Percentiles rank a stretch among this genome's conserved stretches.
Evolutionary conservation across 2,329 filamentous ascomycete genomes (phyloP).

Genomic region (Ceratocystis diversiconidia): DNA sequence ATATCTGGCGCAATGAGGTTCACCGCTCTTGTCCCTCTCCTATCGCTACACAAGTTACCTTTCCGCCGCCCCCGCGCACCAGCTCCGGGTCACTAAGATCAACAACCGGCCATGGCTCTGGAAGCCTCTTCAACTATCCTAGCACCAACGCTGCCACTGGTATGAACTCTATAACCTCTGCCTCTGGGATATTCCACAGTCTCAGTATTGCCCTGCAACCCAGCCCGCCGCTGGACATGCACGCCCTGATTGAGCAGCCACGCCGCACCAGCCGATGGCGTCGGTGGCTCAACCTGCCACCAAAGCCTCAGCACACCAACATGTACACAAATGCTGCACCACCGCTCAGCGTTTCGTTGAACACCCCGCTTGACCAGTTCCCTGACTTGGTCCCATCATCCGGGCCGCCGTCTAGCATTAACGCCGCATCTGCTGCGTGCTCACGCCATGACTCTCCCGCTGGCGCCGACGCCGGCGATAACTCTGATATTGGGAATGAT

Average conservation of each 20-base stretch:
- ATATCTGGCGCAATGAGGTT: conserved; percentile 39
- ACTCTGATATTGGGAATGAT: conserved; percentile 10
- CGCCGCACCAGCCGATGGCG: conserved; percentile 18
- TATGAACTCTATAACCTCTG: conserved; percentile 19
- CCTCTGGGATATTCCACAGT: conserved; percentile 23
- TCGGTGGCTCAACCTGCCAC: conserved; percentile 19
- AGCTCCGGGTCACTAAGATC: conserved; percentile 25
- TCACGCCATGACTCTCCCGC: conserved; percentile 3
- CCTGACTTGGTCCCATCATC: conserved; percentile 7
- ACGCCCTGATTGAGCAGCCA: conserved; percentile 20
- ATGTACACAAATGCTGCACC: conserved; percentile 19
- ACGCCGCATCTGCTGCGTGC: conserved; percentile 12
- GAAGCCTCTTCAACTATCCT: conserved; percentile 17
- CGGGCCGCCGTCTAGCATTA: conserved; percentile 1
- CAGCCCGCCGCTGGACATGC: conserved; percentile 20
- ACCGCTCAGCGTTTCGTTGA: conserved; percentile 13
- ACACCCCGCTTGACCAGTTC: conserved; percentile 8
- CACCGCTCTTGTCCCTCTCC: conserved; percentile 24
- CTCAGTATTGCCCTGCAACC: conserved; percentile 21
- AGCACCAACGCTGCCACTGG: conserved; percentile 15
- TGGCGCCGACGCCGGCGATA: conserved; percentile 8
- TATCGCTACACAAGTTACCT: conserved; percentile 24
- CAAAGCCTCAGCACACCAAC: conserved; percentile 18
- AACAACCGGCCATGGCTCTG: conserved; percentile 21
- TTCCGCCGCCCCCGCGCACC: conserved; percentile 24